Base-by-base conservation (phyloP, 352 stramenopile species). In the Phytopythium montanum region DNA sequence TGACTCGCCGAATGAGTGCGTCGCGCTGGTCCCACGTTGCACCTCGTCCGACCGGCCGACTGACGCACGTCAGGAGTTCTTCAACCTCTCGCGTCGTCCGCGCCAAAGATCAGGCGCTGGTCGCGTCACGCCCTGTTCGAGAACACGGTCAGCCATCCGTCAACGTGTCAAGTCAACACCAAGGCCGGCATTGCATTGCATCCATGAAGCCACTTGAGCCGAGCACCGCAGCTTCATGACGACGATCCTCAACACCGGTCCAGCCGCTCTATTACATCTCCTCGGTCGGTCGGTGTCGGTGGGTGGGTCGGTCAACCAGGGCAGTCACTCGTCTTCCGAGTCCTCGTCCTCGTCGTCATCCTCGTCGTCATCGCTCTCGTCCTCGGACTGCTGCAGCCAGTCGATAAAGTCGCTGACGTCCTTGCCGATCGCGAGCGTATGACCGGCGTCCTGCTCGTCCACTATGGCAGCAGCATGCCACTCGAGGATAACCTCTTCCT, bases 331-430 rank as follows among this genome's bases (percentile, higher is more conserved):
- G 29, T 59, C 53, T 36, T 58, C 52, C 25, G 61, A 45, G 4
- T 76, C 64, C 1, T 81, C 65, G 1, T 75, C 68, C 0, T 72
- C 68, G 14, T 73, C 70, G 0, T 72, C 75, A 0, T 83, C 72
- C 1, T 79, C 67, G 18, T 79, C 68, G 5, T 79, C 71, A 0
- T 86, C 76, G 2, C 86, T 73, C 10, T 82, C 73, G 18, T 89
- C 79, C 19, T 92, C 79, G 44, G 65, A 72, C 58, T 95, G 83
- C 61, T 94, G 74, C 19, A 98, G 69, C 92, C 93, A 98, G 54
- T 97, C 88, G 55, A 98, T 87, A 72, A 98, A 98, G 66, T 97
- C 93, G 62, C 96, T 79, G 34, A 97, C 81, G 29, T 89, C 81
- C 60, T 95, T 70, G 44, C 65, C 67, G 23, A 75, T 77, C 16